phyloP scores from a whole-genome alignment of 2,329 filamentous ascomycete species.

The Cladosporium sp. region DNA sequence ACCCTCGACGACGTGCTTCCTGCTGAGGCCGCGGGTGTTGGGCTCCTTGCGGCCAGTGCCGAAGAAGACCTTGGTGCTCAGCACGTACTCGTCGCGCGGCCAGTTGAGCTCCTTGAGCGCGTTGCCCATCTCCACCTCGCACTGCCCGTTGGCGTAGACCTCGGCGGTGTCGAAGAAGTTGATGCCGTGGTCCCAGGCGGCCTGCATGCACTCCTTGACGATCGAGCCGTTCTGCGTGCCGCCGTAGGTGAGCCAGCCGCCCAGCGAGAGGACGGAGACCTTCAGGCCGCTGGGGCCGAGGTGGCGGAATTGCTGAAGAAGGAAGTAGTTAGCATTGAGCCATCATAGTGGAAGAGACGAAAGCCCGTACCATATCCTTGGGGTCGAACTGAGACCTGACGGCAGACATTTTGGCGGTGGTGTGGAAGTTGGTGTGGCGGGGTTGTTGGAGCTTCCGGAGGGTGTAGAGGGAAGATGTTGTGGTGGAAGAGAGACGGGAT shows the following conservation, averaged over 20 bases:
- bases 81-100: constrained; percentile 43
- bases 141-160: constrained; percentile 53
- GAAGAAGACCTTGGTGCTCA: constrained; percentile 44
- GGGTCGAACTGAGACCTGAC: constrained; percentile 45
- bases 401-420: constrained; percentile 23
- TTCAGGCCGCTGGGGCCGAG: constrained; percentile 44
- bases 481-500: neutral
- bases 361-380: constrained; percentile 38
- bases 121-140: constrained; percentile 54
- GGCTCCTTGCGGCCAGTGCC: constrained; percentile 52
- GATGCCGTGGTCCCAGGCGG: constrained; percentile 45
- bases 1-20: constrained; percentile 52
- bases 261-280: constrained; percentile 46
- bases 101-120: constrained; percentile 41
- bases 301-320: constrained; percentile 32
- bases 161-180: constrained; percentile 47
- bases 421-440: constrained; percentile 7
- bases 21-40: constrained; percentile 45
- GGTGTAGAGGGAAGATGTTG: neutral
- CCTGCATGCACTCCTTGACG: constrained; percentile 46
- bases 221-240: constrained; percentile 45
- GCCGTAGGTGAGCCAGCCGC: constrained; percentile 42
- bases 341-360: neutral
- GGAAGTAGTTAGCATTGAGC: neutral
- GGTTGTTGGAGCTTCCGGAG: neutral